Conservation (phyloP, 805 yeast genomes). For the Teunomyces pallodes region DNA sequence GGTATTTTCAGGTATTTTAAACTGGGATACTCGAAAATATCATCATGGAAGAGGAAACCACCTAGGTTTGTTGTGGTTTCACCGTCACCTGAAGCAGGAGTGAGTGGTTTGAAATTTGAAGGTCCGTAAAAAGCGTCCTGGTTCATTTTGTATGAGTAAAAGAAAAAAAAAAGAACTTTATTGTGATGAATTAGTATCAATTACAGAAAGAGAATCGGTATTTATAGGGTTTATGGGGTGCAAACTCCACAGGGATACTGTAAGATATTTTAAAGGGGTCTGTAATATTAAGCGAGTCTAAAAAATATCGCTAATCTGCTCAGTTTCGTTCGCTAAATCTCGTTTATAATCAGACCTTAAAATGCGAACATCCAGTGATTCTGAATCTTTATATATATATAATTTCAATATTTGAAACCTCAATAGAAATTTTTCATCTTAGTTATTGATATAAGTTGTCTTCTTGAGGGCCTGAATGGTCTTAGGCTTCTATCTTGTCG, state of each 20-base stretch:
- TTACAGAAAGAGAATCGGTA: background rate
- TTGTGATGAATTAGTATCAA: no score
- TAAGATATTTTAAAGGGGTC: background rate
- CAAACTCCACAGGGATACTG: background rate
- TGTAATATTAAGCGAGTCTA: background rate
- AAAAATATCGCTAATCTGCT: background rate
- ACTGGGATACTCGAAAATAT: background rate
- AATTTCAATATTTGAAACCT: no score
- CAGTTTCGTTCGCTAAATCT: background rate
- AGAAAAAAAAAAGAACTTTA: background rate
- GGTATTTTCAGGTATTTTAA: background rate
- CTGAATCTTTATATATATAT: no score
- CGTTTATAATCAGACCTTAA: background rate
- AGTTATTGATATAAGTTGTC: background rate
- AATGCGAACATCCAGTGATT: no score
- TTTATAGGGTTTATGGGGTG: constrained; percentile 1
- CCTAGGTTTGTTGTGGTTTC: background rate
- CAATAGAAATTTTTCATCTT: background rate
- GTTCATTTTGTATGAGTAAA: background rate
- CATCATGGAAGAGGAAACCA: background rate
- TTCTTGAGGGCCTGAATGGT: background rate
- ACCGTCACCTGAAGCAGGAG: background rate
- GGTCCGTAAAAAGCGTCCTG: background rate
- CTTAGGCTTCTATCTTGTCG: background rate
- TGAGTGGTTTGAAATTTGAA: background rate